A percentile compares a stretch with the other conserved stretches of the same genome.
Evolutionary conservation across 768 basidiomycete genomes (phyloP).

Genomic region (Trametes cubensis): DNA sequence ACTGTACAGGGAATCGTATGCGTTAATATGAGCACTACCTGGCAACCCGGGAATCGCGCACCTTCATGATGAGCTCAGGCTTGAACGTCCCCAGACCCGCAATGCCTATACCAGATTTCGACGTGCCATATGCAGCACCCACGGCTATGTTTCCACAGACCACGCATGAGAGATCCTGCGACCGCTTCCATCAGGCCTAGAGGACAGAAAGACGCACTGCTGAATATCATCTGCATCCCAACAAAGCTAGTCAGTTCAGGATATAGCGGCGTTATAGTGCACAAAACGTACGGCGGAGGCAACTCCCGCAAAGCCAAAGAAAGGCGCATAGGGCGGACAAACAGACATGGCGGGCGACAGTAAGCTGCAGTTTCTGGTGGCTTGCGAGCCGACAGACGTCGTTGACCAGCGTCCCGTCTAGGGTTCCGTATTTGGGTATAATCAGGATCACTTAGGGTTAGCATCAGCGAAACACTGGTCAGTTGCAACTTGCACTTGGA

Average conservation of each 20-base stretch:
- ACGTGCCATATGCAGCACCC: slow-evolving; percentile 94
- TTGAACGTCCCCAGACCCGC: slow-evolving; percentile 91
- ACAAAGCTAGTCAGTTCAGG: not conserved
- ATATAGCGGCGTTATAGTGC: not conserved
- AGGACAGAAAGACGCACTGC: slow-evolving; percentile 62
- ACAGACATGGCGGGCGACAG: slow-evolving; percentile 38
- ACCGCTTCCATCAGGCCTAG: not conserved
- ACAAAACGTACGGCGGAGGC: slow-evolving; percentile 75
- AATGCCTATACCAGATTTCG: slow-evolving; percentile 97
- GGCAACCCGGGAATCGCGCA: slow-evolving; percentile 33
- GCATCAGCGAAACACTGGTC: no score
- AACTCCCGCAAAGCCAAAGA: slow-evolving; percentile 98
- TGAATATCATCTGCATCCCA: slow-evolving; percentile 81
- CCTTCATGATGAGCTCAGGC: slow-evolving; percentile 99
- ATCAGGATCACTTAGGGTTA: not conserved
- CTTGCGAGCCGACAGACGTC: not conserved
- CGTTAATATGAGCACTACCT: not conserved
- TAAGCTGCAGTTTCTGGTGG: slow-evolving; percentile 2
- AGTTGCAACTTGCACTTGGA: no score
- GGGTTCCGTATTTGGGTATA: slow-evolving; percentile 5
- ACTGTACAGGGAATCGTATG: slow-evolving; percentile 46
- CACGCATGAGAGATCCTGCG: slow-evolving; percentile 10
- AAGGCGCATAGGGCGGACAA: slow-evolving; percentile 94
- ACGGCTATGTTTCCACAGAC: slow-evolving; percentile 56
- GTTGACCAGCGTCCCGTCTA: slow-evolving; percentile 9